Evolutionary conservation across 1,284 basidiomycete species (phyloP), one percentile per base, ranked within the genome.

Genomic region (Leccinum subatratum): DNA sequence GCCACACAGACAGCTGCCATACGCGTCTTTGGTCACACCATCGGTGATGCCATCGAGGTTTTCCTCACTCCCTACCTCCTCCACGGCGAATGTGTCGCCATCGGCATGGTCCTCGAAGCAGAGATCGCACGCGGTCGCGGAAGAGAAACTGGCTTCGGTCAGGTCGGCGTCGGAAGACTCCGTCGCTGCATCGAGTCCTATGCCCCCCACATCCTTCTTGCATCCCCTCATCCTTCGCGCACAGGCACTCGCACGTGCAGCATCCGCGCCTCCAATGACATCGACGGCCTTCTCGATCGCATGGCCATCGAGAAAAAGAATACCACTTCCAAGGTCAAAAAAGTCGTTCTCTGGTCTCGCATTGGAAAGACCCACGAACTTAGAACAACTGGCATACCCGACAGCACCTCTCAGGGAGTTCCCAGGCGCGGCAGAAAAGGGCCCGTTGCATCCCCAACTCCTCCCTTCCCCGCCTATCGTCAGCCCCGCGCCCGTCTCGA

Each of bases 301-400:
- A 92, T 92, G 90, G 86, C 86, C 69, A 90, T 99, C 68, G 96
- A 99, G 85, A 99, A 99, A 85, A 99, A 99, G 85, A 99, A 99
- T 78, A 90, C 89, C 66, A 91, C 96, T 65, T 74, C 86, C 65
- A 77, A 75, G 54, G 87, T 90, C 72, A 98, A 97, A 83, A 98
- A 97, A 81, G 87, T 99, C 68, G 97, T 99, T 60, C 84, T 99
- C 42, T 85, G 99, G 39, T 90, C 89, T 56, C 85, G 88, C 68
- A 98, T 99, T 70, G 97, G 97, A 57, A 90, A 90, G 73, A 98
- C 95, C 0, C 90, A 90, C 74, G 96, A 99, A 79, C 91, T 91
- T 72, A 93, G 92, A 79, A 97, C 96, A 1, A 95, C 93, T 2
- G 87, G 87, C 34, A 92, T 99, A 62, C 81, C 83, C 30, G 93